phyloP scores from a whole-genome alignment of 345 rosid genomes.

The Citrus sp. region DNA sequence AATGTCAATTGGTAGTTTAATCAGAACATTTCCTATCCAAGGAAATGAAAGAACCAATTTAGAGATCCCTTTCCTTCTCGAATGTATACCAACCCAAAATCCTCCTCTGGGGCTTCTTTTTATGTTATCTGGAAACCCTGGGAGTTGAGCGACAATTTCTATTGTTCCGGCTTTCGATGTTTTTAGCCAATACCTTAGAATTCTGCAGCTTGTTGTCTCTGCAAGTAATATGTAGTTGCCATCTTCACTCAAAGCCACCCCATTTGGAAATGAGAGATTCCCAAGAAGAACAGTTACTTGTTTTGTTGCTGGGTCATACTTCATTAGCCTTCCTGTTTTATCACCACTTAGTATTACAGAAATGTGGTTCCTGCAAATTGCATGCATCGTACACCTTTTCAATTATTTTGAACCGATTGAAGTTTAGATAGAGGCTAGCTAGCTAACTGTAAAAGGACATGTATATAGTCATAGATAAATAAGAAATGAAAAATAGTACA shows the following conservation, averaged over 20 bases:
- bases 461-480: no score
- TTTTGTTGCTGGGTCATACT: constrained; percentile 46
- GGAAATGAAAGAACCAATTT: constrained; percentile 33
- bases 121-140: constrained; percentile 71
- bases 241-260: constrained; percentile 41
- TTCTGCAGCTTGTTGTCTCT: constrained; percentile 42
- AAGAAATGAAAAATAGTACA: no score
- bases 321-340: constrained; percentile 60
- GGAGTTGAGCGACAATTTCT: constrained; percentile 44
- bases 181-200: constrained; percentile 45
- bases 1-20: constrained; percentile 39
- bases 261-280: constrained; percentile 59
- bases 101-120: constrained; percentile 60
- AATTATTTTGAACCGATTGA: background rate
- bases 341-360: constrained; percentile 43
- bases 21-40: constrained; percentile 47
- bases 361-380: constrained; percentile 42
- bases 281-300: constrained; percentile 37
- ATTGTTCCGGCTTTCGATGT: constrained; percentile 16
- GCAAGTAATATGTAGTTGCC: constrained; percentile 45
- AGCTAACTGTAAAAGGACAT: no score
- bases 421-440: no score
- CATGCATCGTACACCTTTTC: background rate
- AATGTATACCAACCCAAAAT: constrained; percentile 61
- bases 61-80: constrained; percentile 37